A percentile compares a stretch with the other conserved stretches of the same genome.
Conservation (phyloP, 495 filamentous ascomycete genomes). For the Annulohypoxylon moriforme region DNA sequence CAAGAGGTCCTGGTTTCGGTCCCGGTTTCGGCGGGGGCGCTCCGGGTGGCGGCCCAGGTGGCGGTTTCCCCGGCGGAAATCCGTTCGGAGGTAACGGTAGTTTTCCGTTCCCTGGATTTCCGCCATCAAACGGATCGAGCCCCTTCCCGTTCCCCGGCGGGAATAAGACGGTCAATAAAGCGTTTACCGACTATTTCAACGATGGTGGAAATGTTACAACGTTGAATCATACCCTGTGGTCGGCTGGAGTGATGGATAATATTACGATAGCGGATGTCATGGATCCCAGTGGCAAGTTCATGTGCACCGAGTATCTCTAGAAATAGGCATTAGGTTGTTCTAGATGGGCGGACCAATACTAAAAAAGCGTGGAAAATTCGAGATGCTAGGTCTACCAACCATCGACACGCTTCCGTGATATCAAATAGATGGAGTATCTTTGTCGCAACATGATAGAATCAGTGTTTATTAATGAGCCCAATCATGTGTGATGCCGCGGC, state of each 20-base stretch:
- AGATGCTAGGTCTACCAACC: too few species aligned
- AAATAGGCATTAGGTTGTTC: not conserved
- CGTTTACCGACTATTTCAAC: constrained; percentile 47
- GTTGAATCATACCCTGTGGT: constrained; percentile 49
- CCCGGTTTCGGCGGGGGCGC: constrained; percentile 3
- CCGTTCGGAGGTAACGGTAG: constrained; percentile 17
- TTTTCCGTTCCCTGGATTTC: constrained; percentile 10
- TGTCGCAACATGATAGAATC: not conserved
- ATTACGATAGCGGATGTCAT: constrained; percentile 53
- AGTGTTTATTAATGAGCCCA: not conserved
- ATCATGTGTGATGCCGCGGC: not conserved
- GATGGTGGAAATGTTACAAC: constrained; percentile 51
- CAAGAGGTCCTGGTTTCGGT: not conserved
- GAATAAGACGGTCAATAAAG: constrained; percentile 18
- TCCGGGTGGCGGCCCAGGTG: constrained; percentile 1
- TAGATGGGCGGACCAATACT: too few species aligned
- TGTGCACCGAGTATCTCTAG: constrained; percentile 49
- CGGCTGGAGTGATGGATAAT: constrained; percentile 42
- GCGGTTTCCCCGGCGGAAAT: constrained; percentile 9
- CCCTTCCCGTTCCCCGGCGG: constrained; percentile 28
- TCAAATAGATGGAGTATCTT: not conserved
- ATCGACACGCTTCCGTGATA: too few species aligned
- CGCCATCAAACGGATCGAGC: constrained; percentile 15
- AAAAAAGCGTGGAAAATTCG: too few species aligned
- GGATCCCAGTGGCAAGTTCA: constrained; percentile 44